Evolutionary conservation across 768 basidiomycete species (phyloP), one percentile per base, ranked within the genome.

Genomic region (Agrocybe praecox): DNA sequence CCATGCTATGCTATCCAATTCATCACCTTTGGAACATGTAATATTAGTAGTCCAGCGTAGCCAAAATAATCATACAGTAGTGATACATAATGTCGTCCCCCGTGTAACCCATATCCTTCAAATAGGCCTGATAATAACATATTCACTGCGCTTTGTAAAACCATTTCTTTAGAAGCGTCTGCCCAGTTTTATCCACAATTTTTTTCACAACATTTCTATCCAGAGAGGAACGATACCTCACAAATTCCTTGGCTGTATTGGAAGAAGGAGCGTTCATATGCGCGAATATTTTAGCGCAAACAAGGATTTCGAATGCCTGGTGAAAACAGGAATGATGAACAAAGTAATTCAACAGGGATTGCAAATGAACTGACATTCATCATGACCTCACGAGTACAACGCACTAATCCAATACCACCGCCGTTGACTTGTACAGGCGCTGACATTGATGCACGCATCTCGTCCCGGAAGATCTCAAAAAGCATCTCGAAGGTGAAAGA

Each of bases 401-500:
- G 79, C 18, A 86, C 76, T 87, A 90, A 91, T 2, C 90, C 87
- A 55, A 94, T 88, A 45, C 81, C 82, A 19, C 89, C 86, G 9
- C 91, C 88, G 60, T 85, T 84, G 43, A 92, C 69, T 50, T 88
- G 86, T 18, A 94, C 82, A 1, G 92, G 92, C 0, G 90, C 90
- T 8, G 87, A 83, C 10, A 80, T 78, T 6, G 90, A 89, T 19
- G 85, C 79, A 19, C 88, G 85, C 18, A 90, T 80, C 71, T 92
- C 89, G 58, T 87, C 82, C 19, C 85, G 83, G 68, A 95, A 94
- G 29, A 80, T 78, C 51, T 92, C 90, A 59, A 89, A 81, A 8
- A 96, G 81, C 87, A 96, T 94, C 64, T 96, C 93, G 67, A 98
- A 96, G 26, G 92, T 98, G 72, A 97, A 87, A 14, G 75, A 74